Percentiles rank a stretch among this genome's conserved stretches.
These are phyloP conservation scores for Aspergillus diversus DNA, from an alignment of 495 filamentous ascomycete genomes.

Conservation along the genomic window DNA sequence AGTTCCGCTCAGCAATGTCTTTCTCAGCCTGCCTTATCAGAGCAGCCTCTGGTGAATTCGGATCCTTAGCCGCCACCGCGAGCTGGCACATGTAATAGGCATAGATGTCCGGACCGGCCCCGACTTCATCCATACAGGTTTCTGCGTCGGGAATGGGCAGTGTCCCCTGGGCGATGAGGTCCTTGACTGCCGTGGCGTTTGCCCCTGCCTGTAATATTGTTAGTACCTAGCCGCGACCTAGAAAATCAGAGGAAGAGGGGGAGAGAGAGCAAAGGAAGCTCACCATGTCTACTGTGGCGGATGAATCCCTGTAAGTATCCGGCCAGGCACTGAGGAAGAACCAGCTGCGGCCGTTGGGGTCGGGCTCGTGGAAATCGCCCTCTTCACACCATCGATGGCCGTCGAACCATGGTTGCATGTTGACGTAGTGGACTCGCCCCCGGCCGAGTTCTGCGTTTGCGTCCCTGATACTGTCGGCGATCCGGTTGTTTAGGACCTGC, in stretches of 20 bases:
- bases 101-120: slow-evolving; percentile 9
- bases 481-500: neutral
- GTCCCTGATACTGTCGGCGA: neutral
- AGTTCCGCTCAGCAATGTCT: neutral
- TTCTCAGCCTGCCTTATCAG: neutral
- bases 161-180: neutral
- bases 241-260: too few species aligned
- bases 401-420: slow-evolving; percentile 1
- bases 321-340: slow-evolving; percentile 7
- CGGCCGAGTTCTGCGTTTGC: neutral
- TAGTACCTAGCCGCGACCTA: too few species aligned
- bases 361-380: slow-evolving; percentile 2
- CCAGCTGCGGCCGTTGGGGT: neutral
- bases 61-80: neutral
- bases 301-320: neutral
- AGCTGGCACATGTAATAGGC: neutral
- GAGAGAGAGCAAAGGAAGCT: too few species aligned
- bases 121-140: slow-evolving; percentile 1
- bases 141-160: slow-evolving; percentile 2
- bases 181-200: neutral
- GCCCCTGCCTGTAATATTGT: too few species aligned
- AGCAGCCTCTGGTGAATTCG: slow-evolving; percentile 1
- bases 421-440: neutral
- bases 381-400: slow-evolving; percentile 11
- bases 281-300: too few species aligned